phyloP scores from a whole-genome alignment of 768 basidiomycete genomes.

The Pisolithus orientalis region DNA sequence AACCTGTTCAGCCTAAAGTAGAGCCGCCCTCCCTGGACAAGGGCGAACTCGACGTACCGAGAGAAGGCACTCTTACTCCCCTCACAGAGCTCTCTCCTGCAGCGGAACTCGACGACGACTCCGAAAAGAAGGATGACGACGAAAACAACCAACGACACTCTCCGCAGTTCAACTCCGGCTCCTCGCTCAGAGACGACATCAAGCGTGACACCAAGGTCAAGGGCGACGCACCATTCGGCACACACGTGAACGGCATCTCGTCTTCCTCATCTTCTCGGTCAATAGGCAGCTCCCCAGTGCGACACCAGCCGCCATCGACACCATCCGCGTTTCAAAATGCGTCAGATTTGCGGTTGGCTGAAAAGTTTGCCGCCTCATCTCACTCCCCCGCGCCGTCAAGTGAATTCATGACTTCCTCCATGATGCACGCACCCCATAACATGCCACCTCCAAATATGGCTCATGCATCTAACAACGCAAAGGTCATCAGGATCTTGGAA shows the following conservation, averaged over 20 bases:
- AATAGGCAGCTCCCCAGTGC: constrained; percentile 15
- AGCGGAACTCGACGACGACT: constrained; percentile 46
- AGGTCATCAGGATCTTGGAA: constrained; percentile 56
- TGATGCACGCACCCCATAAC: constrained; percentile 20
- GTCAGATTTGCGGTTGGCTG: constrained; percentile 16
- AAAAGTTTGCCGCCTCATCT: constrained; percentile 17
- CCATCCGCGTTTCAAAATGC: constrained; percentile 16
- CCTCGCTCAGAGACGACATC: constrained; percentile 6
- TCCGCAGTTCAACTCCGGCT: constrained; percentile 8
- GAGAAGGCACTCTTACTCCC: constrained; percentile 52
- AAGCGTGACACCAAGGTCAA: constrained; percentile 12
- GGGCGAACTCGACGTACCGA: constrained; percentile 31
- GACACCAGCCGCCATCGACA: constrained; percentile 11
- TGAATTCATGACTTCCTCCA: constrained; percentile 24
- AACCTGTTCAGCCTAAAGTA: constrained; percentile 14
- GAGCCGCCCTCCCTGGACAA: constrained; percentile 19
- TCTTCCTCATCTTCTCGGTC: constrained; percentile 14
- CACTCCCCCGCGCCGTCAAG: constrained; percentile 23
- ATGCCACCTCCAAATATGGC: constrained; percentile 5
- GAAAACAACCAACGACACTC: constrained; percentile 23
- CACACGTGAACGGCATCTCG: constrained; percentile 17
- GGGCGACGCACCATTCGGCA: constrained; percentile 4
- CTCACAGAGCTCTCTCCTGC: constrained; percentile 73
- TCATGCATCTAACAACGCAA: constrained; percentile 22
- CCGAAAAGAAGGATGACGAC: constrained; percentile 28